phyloP scores from a whole-genome alignment of 768 basidiomycete species.

The Macrolepiota dolichaula region DNA sequence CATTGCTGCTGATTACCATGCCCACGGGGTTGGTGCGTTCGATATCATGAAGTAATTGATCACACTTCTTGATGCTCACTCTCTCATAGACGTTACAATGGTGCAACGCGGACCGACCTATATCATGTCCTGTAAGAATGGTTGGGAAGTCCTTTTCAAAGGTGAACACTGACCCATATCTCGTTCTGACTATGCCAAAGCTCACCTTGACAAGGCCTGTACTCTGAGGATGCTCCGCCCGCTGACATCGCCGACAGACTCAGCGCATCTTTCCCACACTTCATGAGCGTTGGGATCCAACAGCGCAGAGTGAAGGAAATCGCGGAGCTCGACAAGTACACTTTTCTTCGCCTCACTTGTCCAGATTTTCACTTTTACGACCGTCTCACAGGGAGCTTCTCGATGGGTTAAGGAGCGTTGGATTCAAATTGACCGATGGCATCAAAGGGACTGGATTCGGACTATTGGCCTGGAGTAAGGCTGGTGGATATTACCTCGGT shows the following conservation, averaged over 20 bases:
- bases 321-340: conserved; percentile 35
- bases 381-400: conserved; percentile 26
- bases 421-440: conserved; percentile 43
- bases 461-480: conserved; percentile 27
- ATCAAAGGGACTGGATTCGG: conserved; percentile 34
- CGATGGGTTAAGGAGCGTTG: conserved; percentile 36
- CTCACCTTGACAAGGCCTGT: conserved; percentile 23
- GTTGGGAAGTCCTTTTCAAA: conserved; percentile 26
- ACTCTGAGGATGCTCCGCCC: conserved; percentile 46
- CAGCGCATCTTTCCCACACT: conserved; percentile 43
- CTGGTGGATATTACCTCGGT: conserved; percentile 38
- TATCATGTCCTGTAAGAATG: conserved; percentile 43
- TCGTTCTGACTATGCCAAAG: not conserved
- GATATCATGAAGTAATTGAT: conserved; percentile 27
- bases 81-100: conserved; percentile 38
- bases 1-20: conserved; percentile 33
- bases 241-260: conserved; percentile 49
- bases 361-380: not conserved
- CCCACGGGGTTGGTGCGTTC: conserved; percentile 28
- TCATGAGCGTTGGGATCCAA: conserved; percentile 17
- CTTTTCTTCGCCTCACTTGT: not conserved
- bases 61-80: conserved; percentile 24
- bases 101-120: conserved; percentile 52
- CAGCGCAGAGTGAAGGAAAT: conserved; percentile 20
- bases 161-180: conserved; percentile 10